Evolutionary conservation across 345 rosid species (phyloP), one percentile per base, ranked within the genome.

Genomic region (Hypericum androsaemum): DNA sequence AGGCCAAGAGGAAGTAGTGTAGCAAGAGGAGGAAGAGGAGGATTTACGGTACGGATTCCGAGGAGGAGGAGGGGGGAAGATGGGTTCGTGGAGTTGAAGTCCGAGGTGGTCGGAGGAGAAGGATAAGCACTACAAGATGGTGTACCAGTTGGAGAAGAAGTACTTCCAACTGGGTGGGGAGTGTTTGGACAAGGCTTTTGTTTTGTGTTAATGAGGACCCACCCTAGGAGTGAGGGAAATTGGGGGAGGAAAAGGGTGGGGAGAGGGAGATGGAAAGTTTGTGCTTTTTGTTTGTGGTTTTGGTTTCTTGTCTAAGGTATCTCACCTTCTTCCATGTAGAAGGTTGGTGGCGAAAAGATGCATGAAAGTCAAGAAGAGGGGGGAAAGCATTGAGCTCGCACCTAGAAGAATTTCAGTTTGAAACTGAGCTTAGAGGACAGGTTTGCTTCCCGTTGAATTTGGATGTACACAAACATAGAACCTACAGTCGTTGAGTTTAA

Each of bases 281-380:
- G 64, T 42, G 60, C 65, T 44, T 37, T 58, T 38, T 3, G 32
- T 4, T 22, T 1, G 32, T 22, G 4, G 1, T 22, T 22, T 22
- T 46, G 46, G 52, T 16, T 53, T 37, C 37, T 1, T 36, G 39
- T 44, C 12, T 37, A 44, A 7, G 15, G 0, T 13, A 13, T 13
- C n/a, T n/a, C 22, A 10, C 28, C 13, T 47, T 36, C 15, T 17
- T 37, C 13, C 10, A 54, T 52, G 57, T 50, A 88, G n/a, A n/a
- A n/a, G 98, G 83, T 88, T 63, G 94, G 89, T 69, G 97, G 98
- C 10, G 97, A 92, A 71, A 92, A 59, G 71, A 85, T 92, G 97
- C 88, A 92, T 45, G 97, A 92, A 92, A 78, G 95, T n/a, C 96
- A 44, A 88, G 98, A 77, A 75, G 83, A 80, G n/a, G n/a, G 96